Conservation (phyloP, 331 rosid genomes). For the Telfairia occidentalis region DNA sequence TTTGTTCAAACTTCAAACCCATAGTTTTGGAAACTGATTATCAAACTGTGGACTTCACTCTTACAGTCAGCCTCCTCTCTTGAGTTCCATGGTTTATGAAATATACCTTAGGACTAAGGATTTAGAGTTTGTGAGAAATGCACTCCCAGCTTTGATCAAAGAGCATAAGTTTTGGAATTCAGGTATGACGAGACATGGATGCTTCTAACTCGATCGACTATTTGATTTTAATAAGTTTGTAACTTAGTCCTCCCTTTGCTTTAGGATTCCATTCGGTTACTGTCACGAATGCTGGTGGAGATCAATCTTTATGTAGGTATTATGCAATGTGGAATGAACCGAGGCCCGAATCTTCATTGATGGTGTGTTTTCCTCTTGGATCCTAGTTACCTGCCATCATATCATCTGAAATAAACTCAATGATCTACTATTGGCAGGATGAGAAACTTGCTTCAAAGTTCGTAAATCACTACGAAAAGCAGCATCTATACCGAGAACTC, state of each 20-base stretch:
- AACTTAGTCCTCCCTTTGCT: background rate
- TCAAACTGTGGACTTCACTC: background rate
- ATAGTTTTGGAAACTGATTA: background rate
- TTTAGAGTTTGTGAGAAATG: slow-evolving; percentile 38
- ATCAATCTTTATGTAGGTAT: slow-evolving; percentile 54
- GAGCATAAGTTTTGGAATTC: slow-evolving; percentile 65
- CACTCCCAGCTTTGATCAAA: slow-evolving; percentile 63
- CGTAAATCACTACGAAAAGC: slow-evolving; percentile 30
- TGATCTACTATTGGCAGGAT: slow-evolving; percentile 37
- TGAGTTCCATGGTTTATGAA: slow-evolving; percentile 80
- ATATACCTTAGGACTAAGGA: slow-evolving; percentile 55
- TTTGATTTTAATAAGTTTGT: background rate
- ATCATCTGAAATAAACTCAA: background rate
- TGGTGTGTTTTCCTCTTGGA: slow-evolving; percentile 27
- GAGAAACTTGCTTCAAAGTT: slow-evolving; percentile 54
- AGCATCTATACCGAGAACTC: slow-evolving; percentile 47
- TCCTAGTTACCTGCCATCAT: background rate
- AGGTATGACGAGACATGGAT: slow-evolving; percentile 17
- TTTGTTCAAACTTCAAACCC: background rate
- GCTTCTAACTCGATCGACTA: background rate
- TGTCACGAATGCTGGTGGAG: slow-evolving; percentile 40
- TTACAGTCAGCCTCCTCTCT: slow-evolving; percentile 94
- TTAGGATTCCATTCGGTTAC: slow-evolving; percentile 60
- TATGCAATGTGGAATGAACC: slow-evolving; percentile 89
- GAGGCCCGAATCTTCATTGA: slow-evolving; percentile 66